A percentile compares a stretch with the other conserved stretches of the same genome.
phyloP scores from a whole-genome alignment of 2,329 filamentous ascomycete genomes.

The Myriosclerotinia scirpicola region DNA sequence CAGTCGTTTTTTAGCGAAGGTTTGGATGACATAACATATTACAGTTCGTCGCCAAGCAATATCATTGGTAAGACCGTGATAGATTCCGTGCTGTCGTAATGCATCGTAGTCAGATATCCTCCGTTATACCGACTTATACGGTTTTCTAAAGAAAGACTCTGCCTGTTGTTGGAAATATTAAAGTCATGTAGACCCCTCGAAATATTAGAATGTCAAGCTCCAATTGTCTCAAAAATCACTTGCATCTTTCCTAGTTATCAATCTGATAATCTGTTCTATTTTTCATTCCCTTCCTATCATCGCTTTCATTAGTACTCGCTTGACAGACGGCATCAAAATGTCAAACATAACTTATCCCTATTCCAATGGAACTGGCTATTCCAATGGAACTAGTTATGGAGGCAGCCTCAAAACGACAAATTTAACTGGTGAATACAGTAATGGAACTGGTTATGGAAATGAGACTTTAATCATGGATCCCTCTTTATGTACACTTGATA shows the following conservation, averaged over 20 bases:
- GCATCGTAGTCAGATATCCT: neutral
- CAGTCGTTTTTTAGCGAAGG: neutral
- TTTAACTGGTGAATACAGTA: conserved; percentile 26
- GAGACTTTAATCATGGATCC: conserved; percentile 32
- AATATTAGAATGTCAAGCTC: neutral
- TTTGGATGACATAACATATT: neutral
- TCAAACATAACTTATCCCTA: too few relatives aligned
- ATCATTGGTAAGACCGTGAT: conserved; percentile 12
- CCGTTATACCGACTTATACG: neutral
- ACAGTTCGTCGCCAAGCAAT: neutral
- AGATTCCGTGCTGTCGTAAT: conserved; percentile 9
- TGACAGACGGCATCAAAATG: neutral
- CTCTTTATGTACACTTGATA: conserved; percentile 35
- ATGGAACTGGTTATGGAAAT: conserved; percentile 33
- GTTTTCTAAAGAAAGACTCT: neutral
- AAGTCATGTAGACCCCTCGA: neutral
- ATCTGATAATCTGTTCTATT: too few relatives aligned
- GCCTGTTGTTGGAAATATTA: conserved; percentile 9
- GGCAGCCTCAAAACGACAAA: too few relatives aligned
- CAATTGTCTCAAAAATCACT: neutral
- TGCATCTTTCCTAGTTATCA: too few relatives aligned
- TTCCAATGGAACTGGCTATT: too few relatives aligned
- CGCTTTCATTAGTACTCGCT: neutral
- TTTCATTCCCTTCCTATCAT: neutral
- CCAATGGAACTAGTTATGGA: too few relatives aligned